phyloP scores from a whole-genome alignment of 768 basidiomycete genomes.

The Serendipita sp. region DNA sequence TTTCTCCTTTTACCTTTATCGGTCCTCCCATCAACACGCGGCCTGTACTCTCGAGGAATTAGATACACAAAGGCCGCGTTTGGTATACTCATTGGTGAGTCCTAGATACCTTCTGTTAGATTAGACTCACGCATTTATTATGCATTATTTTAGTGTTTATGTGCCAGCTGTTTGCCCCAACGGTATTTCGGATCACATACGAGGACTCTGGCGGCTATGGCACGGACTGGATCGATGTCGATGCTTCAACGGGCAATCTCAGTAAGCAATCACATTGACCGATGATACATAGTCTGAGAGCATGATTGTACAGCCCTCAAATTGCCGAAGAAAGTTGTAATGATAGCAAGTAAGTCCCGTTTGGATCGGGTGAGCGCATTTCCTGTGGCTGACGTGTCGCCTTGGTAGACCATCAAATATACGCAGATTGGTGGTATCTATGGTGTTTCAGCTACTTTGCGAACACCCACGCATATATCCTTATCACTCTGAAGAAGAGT shows the following conservation, averaged over 20 bases:
- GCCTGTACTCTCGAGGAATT: slow-evolving; percentile 51
- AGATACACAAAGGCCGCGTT: slow-evolving; percentile 73
- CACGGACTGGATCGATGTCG: slow-evolving; percentile 29
- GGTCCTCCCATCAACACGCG: slow-evolving; percentile 38
- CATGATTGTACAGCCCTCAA: slow-evolving; percentile 30
- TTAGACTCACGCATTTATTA: neutral
- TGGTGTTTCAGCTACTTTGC: slow-evolving; percentile 71
- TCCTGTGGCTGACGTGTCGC: neutral
- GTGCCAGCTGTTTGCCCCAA: slow-evolving; percentile 71
- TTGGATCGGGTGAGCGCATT: neutral
- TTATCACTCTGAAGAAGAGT: slow-evolving; percentile 85
- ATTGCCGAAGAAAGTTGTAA: slow-evolving; percentile 61
- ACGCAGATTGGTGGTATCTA: slow-evolving; percentile 72
- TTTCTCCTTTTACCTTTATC: slow-evolving; percentile 40
- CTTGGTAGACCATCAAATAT: slow-evolving; percentile 28
- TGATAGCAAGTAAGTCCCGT: slow-evolving; percentile 54
- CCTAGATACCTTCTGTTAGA: slow-evolving; percentile 11
- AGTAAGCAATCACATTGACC: slow-evolving; percentile 33
- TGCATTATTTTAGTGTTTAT: slow-evolving; percentile 40
- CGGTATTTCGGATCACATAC: slow-evolving; percentile 52
- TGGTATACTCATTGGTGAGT: slow-evolving; percentile 52
- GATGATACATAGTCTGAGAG: slow-evolving; percentile 37
- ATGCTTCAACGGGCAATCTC: slow-evolving; percentile 34
- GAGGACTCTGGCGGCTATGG: slow-evolving; percentile 21
- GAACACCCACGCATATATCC: slow-evolving; percentile 51